A percentile compares a stretch with the other conserved stretches of the same genome.
These are phyloP conservation scores for Lipomyces kockii DNA, from an alignment of 805 yeast genomes.

Conservation along the genomic window DNA sequence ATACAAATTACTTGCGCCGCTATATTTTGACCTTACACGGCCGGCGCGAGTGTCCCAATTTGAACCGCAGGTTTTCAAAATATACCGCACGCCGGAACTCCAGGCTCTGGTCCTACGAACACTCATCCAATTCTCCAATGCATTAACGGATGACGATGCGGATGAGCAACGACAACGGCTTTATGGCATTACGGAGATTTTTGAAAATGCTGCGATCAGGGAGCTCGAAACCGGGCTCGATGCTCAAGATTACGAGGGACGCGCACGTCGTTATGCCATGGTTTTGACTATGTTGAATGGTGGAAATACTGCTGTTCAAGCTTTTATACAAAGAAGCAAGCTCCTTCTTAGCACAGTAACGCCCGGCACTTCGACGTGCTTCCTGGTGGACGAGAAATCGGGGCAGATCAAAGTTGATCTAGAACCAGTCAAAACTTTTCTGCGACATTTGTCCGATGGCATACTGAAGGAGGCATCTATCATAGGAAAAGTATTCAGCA, in stretches of 20 bases:
- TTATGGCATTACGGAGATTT: constrained; percentile 64
- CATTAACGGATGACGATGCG: constrained; percentile 44
- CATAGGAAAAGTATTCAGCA: constrained; percentile 54
- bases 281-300: constrained; percentile 46
- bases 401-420: constrained; percentile 33
- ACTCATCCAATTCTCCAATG: constrained; percentile 48
- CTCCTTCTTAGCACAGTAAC: constrained; percentile 27
- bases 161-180: constrained; percentile 49
- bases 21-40: constrained; percentile 53
- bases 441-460: constrained; percentile 44
- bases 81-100: constrained; percentile 55
- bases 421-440: constrained; percentile 28
- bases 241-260: constrained; percentile 50
- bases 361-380: constrained; percentile 23
- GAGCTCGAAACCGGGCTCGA: constrained; percentile 68
- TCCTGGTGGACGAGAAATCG: constrained; percentile 18
- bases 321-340: constrained; percentile 38
- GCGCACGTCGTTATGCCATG: constrained; percentile 44
- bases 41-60: constrained; percentile 48
- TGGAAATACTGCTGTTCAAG: constrained; percentile 44
- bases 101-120: constrained; percentile 55
- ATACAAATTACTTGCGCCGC: constrained; percentile 49
- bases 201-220: constrained; percentile 68
- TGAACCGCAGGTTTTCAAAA: constrained; percentile 53
- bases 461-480: constrained; percentile 49